Base-by-base conservation (phyloP, 352 stramenopile species). In the Pythium sp. region DNA sequence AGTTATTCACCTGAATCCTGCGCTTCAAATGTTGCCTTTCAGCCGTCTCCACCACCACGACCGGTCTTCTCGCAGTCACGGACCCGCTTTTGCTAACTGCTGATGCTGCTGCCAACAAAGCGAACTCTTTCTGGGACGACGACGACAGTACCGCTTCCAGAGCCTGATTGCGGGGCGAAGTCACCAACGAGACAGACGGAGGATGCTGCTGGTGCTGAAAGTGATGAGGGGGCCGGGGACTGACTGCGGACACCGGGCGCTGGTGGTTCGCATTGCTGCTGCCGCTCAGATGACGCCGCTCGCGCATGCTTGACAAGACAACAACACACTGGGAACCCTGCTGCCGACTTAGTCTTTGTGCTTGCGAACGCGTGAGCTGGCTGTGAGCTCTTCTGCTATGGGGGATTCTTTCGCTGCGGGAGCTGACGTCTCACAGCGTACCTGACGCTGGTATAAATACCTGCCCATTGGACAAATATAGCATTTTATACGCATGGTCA, bases 201-300 rank as follows among this genome's bases (percentile, higher is more conserved):
- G 28, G 60, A 12, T 57, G 22, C 22, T 28, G 51, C 3, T 30
- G 49, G 6, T 8, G 53, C 12, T 58, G 28, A n/a, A 41, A 6
- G 14, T 56, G 53, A 22, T 58, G 28, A n/a, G 38, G 6, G 12
- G 49, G 54, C 4, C 32, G 46, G 2, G 26, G 51, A 11, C 38
- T 68, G 53, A 47, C 54, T n/a, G 54, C 55, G 1, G 58, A 67
- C 15, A n/a, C 12, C 3, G 60, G 54, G 2, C 30, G 67, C 20
- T 72, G 65, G 0, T 51, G 43, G n/a, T 65, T 22, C 9, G 72
- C 73, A 36, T 90, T 90, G 75, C 80, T 89, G 51, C 70, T 85
- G 67, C 82, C 82, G 32, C 74, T 90, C 24, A 75, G 64, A 55
- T 88, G 82, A 5, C 82, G 78, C 24, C 80, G 78, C 64, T 80